Conservation (phyloP, 176 grass and related monocot species). For the Alloteropsis semialata region DNA sequence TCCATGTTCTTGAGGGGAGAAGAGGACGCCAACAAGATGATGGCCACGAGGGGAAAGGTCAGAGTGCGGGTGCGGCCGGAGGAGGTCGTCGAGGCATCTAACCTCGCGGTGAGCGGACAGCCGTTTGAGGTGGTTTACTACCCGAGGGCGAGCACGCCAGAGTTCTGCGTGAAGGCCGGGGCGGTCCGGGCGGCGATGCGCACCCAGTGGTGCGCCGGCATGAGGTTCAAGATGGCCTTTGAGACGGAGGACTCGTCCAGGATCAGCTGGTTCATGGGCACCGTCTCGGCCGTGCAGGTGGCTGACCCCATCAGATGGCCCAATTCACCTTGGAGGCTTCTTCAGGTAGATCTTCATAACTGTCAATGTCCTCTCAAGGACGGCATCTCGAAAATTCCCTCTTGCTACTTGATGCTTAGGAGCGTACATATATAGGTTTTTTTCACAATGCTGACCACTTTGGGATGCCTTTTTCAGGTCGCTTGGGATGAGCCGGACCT, state of each 20-base stretch:
- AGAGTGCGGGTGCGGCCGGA: slow-evolving; percentile 60
- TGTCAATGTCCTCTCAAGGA: slow-evolving; percentile 19
- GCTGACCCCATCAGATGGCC: slow-evolving; percentile 79
- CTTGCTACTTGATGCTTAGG: neutral
- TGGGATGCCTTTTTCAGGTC: slow-evolving; percentile 55
- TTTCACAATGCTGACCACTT: slow-evolving; percentile 1
- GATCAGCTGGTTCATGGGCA: slow-evolving; percentile 99
- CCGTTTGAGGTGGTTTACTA: slow-evolving; percentile 85
- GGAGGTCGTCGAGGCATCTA: slow-evolving; percentile 69
- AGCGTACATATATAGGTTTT: slow-evolving; percentile 1
- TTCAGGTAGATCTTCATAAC: slow-evolving; percentile 58
- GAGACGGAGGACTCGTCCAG: slow-evolving; percentile 91
- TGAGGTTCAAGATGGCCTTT: slow-evolving; percentile 98
- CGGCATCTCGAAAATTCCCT: neutral
- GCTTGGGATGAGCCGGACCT: slow-evolving; percentile 96
- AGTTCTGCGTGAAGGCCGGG: slow-evolving; percentile 71
- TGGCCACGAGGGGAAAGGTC: slow-evolving; percentile 43
- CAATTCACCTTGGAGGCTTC: slow-evolving; percentile 88
- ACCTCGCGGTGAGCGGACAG: slow-evolving; percentile 53
- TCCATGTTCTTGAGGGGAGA: slow-evolving; percentile 68
- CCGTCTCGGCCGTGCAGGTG: slow-evolving; percentile 71
- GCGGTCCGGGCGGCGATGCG: slow-evolving; percentile 59
- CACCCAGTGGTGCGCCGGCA: slow-evolving; percentile 74
- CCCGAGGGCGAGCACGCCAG: slow-evolving; percentile 79
- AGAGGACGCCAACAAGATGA: slow-evolving; percentile 37